Evolutionary conservation across 192 early-diverging fungal genomes (phyloP), one percentile per base, ranked within the genome.

Genomic region (Coemansia sp.): DNA sequence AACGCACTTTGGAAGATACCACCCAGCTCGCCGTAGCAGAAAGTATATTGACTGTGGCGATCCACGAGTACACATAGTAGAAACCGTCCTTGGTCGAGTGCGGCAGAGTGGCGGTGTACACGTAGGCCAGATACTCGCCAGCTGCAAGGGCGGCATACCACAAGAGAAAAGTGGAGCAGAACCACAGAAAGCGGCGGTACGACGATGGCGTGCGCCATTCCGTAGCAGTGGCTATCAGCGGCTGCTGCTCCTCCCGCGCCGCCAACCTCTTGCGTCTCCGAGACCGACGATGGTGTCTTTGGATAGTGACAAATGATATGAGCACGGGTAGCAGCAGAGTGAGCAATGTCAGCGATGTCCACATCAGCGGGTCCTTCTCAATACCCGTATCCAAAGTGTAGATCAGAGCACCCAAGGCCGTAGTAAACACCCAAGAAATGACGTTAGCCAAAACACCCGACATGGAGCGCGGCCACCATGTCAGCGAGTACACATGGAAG

Each of bases 121-220:
- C 49, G 19, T 85, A 80, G 0, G 87, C 84, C 48, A 87, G 83
- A 13, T 78, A 72, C 56, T 87, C 83, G 63, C 85, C 87, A 27
- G 84, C 80, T 1, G 82, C 71, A 10, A 89, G 71, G 1, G 85
- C 85, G 19, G 79, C 72, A 40, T 87, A 74, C 45, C 81, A 81
- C 54, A 89, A 68, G n/a, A 79, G 79, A 13, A 89, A 77, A 18
- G 82, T 74, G 15, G 77, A 61, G 71, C 84, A 85, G 68, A 89
- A 89, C 87, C 87, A 89, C 11, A 89, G 65, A 43, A 89, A 89
- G 3, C 87, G 83, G 13, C 77, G 67, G 50, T 89, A 89, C 5
- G 85, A 87, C 1, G 83, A 58, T 9, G 87, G 87, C 9, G 82
- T 81, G 15, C 82, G 83, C 72, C 79, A 78, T 18, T 78, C 77